phyloP scores from a whole-genome alignment of 2,329 filamentous ascomycete species.

The Colletotrichum kahawae region DNA sequence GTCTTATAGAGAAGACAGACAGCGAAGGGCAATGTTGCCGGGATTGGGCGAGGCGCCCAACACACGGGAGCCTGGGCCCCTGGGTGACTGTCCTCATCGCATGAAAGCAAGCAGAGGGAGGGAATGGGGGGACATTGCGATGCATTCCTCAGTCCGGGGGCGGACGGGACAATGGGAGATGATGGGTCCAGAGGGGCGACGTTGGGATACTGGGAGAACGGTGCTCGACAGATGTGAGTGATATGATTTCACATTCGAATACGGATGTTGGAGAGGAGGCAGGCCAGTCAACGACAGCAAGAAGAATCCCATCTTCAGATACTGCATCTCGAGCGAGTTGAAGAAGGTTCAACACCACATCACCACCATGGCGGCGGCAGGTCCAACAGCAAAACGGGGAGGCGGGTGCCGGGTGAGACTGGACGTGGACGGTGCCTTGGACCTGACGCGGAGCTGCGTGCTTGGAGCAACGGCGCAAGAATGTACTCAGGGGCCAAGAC shows the following conservation, averaged over 20 bases:
- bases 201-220: neutral
- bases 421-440: neutral
- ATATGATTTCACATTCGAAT: neutral
- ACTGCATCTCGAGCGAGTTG: neutral
- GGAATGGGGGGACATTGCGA: constrained; percentile 24
- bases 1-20: neutral
- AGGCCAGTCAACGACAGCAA: neutral
- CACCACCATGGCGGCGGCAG: neutral
- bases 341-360: neutral
- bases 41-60: neutral
- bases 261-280: neutral
- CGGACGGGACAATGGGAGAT: neutral
- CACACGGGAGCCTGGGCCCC: neutral
- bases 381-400: neutral
- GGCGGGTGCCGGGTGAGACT: neutral
- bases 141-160: constrained; percentile 19
- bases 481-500: neutral
- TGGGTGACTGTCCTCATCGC: neutral
- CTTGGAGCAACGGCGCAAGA: neutral
- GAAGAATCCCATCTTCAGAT: neutral
- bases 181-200: neutral
- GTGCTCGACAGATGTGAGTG: neutral
- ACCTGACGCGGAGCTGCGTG: neutral
- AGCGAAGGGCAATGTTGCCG: neutral
- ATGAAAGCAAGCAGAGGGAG: neutral